A percentile compares a stretch with the other conserved stretches of the same genome.
Conservation (phyloP, 176 grass and related monocot species). For the Coix lacrymajobi region DNA sequence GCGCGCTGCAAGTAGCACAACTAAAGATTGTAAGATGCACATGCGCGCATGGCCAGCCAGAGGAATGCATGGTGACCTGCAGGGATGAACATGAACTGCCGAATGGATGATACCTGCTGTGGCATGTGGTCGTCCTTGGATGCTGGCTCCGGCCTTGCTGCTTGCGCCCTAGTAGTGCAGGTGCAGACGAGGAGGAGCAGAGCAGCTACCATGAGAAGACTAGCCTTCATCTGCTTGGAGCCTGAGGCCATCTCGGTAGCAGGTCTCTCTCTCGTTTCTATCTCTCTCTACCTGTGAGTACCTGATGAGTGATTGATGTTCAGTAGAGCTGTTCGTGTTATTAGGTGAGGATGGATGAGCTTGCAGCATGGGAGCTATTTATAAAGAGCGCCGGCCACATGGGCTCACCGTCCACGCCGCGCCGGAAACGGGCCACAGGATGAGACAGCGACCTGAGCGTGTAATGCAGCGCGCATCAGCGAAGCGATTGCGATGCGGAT, state of each 20-base stretch:
- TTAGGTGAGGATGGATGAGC: constrained; percentile 4
- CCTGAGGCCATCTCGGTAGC: constrained; percentile 16
- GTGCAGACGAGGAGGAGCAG: constrained; percentile 38
- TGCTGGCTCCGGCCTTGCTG: constrained; percentile 28
- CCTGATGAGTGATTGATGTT: not conserved
- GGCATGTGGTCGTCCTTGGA: not conserved
- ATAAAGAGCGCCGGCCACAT: not conserved
- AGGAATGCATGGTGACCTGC: too few species aligned
- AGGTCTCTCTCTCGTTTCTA: not conserved
- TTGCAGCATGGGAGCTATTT: constrained; percentile 3
- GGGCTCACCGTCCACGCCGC: not conserved
- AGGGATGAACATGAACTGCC: not conserved
- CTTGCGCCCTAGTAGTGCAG: not conserved
- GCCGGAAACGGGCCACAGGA: not conserved
- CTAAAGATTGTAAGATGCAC: not conserved
- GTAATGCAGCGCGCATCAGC: not conserved
- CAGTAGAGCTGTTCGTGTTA: not conserved
- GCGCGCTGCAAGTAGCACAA: not conserved
- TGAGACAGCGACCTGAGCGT: not conserved
- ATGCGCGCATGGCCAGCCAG: too few species aligned
- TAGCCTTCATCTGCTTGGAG: constrained; percentile 5
- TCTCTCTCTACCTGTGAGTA: too few species aligned
- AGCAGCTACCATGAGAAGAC: constrained; percentile 22
- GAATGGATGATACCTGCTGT: constrained; percentile 15
- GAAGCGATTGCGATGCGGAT: not conserved